Evolutionary conservation across 129 eudicot genomes (phyloP).

Genomic region (Flaveria trinervia): DNA sequence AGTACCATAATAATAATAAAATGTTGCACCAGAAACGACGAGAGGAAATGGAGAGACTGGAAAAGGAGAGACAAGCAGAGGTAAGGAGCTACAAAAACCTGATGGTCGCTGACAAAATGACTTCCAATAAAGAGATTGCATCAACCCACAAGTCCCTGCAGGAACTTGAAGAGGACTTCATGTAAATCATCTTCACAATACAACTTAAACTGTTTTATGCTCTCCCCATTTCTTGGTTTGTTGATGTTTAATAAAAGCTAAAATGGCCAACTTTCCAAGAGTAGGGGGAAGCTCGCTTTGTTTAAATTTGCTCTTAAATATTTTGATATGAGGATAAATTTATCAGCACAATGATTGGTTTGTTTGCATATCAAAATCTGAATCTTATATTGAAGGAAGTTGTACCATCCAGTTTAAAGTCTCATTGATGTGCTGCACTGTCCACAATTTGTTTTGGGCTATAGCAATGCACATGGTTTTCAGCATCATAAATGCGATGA

Average conservation of each 20-base stretch:
- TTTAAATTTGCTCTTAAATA: not conserved
- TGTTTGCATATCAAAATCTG: not conserved
- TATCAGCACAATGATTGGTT: not conserved
- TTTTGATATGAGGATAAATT: not conserved
- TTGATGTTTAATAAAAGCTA: not conserved
- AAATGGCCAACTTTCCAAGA: not conserved
- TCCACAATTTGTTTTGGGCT: too few species aligned
- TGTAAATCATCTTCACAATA: constrained; percentile 42
- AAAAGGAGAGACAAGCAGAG: constrained; percentile 88
- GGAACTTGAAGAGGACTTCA: constrained; percentile 95
- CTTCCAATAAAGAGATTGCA: constrained; percentile 88
- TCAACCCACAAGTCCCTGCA: constrained; percentile 76
- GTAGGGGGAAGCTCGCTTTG: not conserved
- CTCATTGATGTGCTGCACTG: not conserved
- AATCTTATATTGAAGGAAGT: not conserved
- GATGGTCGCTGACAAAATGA: constrained; percentile 98
- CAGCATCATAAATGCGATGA: too few species aligned
- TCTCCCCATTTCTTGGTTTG: not conserved
- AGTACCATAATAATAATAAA: not conserved
- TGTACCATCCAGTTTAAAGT: not conserved
- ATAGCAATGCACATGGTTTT: too few species aligned
- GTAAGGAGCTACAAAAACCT: constrained; percentile 92
- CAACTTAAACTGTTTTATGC: not conserved
- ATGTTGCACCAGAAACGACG: constrained; percentile 67
- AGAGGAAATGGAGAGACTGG: constrained; percentile 87